Conservation (phyloP, 331 rosid species). For the Stylosanthes scabra region DNA sequence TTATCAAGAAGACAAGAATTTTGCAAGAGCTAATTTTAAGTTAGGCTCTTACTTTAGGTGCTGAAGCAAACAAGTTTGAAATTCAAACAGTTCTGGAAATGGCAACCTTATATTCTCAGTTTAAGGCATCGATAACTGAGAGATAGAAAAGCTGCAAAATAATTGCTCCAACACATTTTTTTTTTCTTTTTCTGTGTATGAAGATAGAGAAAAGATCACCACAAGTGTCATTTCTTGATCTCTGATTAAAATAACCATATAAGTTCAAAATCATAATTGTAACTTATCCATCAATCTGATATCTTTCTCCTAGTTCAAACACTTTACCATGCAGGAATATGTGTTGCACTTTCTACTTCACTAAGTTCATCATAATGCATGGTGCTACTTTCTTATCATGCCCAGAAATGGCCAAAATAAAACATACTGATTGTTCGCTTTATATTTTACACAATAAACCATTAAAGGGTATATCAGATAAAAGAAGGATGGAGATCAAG, state of each 20-base stretch:
- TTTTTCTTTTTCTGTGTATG: too few relatives aligned
- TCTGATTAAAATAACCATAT: not conserved
- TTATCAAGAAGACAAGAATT: not conserved
- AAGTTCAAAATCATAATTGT: conserved; percentile 1
- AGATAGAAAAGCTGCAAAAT: not conserved
- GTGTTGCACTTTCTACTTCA: not conserved
- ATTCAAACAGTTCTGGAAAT: not conserved
- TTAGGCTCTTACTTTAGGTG: conserved; percentile 17
- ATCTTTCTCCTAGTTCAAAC: not conserved
- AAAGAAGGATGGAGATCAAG: conserved; percentile 27
- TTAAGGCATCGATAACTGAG: not conserved
- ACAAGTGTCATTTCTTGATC: not conserved
- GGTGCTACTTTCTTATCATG: conserved; percentile 2
- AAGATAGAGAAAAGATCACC: not conserved
- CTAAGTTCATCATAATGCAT: conserved; percentile 2
- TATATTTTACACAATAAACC: not conserved
- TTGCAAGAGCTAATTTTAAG: not conserved
- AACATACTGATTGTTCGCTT: conserved; percentile 15
- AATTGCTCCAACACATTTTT: too few relatives aligned
- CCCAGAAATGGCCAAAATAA: not conserved
- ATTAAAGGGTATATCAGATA: conserved; percentile 5
- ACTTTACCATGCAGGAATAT: conserved; percentile 17
- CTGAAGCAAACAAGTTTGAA: not conserved
- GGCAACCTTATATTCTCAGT: not conserved
- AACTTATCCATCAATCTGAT: conserved; percentile 5